phyloP scores from a whole-genome alignment of 192 early-diverging fungal genomes.

The Allomyces javanicus region DNA sequence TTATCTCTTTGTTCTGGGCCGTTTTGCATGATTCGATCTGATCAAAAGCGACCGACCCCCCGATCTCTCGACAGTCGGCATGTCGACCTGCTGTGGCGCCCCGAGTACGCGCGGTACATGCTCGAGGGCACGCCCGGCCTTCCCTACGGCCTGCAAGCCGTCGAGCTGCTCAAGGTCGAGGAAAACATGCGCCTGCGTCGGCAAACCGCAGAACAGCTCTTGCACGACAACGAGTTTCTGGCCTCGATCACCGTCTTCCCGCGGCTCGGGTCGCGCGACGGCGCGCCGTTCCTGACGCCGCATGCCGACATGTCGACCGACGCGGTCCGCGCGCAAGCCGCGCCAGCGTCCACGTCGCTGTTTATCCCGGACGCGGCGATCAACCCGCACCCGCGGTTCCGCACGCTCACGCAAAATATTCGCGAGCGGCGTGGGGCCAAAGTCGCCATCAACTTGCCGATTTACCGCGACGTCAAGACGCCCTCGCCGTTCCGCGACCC shows the following conservation, averaged over 20 bases:
- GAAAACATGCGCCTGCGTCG: constrained; percentile 64
- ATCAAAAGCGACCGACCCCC: too few species aligned
- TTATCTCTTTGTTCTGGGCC: too few species aligned
- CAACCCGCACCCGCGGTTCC: constrained; percentile 83
- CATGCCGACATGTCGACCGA: constrained; percentile 9
- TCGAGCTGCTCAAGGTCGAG: constrained; percentile 66
- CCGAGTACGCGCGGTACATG: constrained; percentile 96
- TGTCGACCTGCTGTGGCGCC: constrained; percentile 68
- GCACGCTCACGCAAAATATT: constrained; percentile 84
- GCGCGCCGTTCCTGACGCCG: constrained; percentile 37
- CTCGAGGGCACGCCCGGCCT: constrained; percentile 80
- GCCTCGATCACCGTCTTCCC: constrained; percentile 78
- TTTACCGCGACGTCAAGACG: constrained; percentile 80
- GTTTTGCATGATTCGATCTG: too few species aligned
- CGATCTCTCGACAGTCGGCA: constrained; percentile 10
- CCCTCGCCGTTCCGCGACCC: constrained; percentile 71
- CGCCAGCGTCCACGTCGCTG: constrained; percentile 52
- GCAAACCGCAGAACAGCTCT: constrained; percentile 32
- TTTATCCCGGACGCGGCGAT: constrained; percentile 90
- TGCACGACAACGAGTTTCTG: constrained; percentile 52
- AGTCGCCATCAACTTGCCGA: constrained; percentile 88
- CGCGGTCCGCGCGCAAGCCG: constrained; percentile 22
- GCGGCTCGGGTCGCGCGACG: constrained; percentile 59
- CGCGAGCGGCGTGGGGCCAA: constrained; percentile 77
- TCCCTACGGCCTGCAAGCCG: constrained; percentile 68